Evolutionary conservation across 1,284 basidiomycete genomes (phyloP), one percentile per base, ranked within the genome.

Genomic region (Afroboletus lepidellus): DNA sequence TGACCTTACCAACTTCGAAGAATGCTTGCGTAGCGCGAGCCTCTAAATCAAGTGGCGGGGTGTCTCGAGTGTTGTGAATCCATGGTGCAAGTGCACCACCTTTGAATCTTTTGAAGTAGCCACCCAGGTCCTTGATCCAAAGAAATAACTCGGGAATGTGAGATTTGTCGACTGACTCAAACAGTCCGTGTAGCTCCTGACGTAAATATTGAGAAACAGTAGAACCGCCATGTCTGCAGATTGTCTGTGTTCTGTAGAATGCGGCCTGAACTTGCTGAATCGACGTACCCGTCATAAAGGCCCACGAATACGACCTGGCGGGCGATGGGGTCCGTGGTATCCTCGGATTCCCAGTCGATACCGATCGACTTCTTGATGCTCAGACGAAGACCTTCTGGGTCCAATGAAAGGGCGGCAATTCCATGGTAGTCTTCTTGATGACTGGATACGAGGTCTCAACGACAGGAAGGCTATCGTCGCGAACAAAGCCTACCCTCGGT

Each of bases 371-470:
- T 83, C 62, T 85, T 83, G 43, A 89, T 72, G 57, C 79, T 85
- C 27, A 77, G 60, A 46, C 76, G 77, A 8, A 96, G 77, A 65
- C 94, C 92, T 50, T 82, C 78, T 12, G 86, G 83, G 53, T 88
- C 78, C 20, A 95, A 66, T 18, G 85, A 82, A 25, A 96, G 75
- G 0, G 90, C 82, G 13, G 84, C 80, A 60, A 89, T 88, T 8
- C 85, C 75, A 60, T 89, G 83, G 56, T 89, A 88, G 67, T 96
- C 93, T 71, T 95, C 93, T 68, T 94, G 92, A 58, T 93, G 78
- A 57, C 81, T 84, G 44, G 5, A 51, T 41, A n/a, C n/a, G 52
- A 50, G 52, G 54, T 50, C 38, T 67, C 41, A 61, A 45, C 39
- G 27, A 41, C 9, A 41, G 44, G n/a, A 36, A 46, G 25, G 24